Percentiles rank a stretch among this genome's conserved stretches.
Conservation (phyloP, 352 stramenopile genomes). For the Globisporangium paroecandrum region DNA sequence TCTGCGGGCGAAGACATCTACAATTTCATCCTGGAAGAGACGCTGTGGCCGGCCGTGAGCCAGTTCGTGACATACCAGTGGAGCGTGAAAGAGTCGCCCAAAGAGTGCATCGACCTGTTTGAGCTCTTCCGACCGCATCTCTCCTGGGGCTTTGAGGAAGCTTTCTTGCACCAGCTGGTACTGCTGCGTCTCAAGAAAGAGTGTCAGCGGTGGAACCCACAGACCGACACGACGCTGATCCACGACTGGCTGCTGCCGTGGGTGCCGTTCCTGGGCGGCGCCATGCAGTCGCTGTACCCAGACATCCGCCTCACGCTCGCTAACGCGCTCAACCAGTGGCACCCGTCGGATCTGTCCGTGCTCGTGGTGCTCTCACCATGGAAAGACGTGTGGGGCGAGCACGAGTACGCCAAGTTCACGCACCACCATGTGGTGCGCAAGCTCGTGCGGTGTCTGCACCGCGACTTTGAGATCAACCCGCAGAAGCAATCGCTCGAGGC, state of each 20-base stretch:
- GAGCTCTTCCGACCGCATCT: constrained; percentile 50
- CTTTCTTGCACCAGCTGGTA: constrained; percentile 64
- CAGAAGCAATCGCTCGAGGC: constrained; percentile 63
- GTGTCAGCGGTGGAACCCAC: constrained; percentile 58
- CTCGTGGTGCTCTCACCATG: constrained; percentile 63
- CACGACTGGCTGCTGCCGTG: constrained; percentile 83
- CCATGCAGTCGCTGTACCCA: constrained; percentile 56
- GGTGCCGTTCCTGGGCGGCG: constrained; percentile 35
- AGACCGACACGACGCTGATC: constrained; percentile 44
- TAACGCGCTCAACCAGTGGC: constrained; percentile 71
- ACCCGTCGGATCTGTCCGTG: constrained; percentile 71
- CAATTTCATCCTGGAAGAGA: constrained; percentile 77
- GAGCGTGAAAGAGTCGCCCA: constrained; percentile 36
- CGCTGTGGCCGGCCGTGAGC: constrained; percentile 61
- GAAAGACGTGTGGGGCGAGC: constrained; percentile 67
- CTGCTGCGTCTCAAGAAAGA: constrained; percentile 67
- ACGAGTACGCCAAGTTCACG: constrained; percentile 84
- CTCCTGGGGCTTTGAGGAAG: constrained; percentile 41
- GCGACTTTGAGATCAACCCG: constrained; percentile 81
- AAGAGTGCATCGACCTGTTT: constrained; percentile 41
- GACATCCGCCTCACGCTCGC: constrained; percentile 66
- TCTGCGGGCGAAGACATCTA: constrained; percentile 61
- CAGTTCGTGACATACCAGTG: constrained; percentile 72
- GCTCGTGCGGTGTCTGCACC: constrained; percentile 69
- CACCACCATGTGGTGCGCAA: constrained; percentile 76